Percentiles rank a stretch among this genome's conserved stretches.
phyloP scores from a whole-genome alignment of 805 yeast species.

The Cyberlindnera bimundalis region DNA sequence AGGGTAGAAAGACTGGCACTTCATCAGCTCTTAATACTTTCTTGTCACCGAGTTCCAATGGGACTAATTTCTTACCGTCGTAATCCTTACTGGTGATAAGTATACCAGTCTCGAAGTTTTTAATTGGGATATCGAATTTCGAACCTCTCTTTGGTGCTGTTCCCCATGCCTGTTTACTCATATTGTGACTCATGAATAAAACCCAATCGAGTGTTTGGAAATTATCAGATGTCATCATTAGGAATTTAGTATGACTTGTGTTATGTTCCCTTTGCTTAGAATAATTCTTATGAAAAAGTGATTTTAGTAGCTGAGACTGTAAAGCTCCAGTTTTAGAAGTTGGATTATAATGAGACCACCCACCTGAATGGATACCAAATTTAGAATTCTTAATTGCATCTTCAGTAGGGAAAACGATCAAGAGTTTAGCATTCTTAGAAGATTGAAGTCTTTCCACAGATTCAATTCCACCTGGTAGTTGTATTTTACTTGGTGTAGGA shows the following conservation, averaged over 20 bases:
- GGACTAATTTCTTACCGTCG: conserved; percentile 33
- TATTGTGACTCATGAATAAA: conserved; percentile 68
- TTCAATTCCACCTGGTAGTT: conserved; percentile 15
- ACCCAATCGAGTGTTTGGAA: conserved; percentile 61
- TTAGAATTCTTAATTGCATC: conserved; percentile 37
- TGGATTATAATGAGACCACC: conserved; percentile 45
- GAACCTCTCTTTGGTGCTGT: conserved; percentile 23
- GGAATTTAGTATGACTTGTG: conserved; percentile 69
- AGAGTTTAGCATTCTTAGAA: conserved; percentile 31
- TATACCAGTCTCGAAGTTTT: conserved; percentile 56
- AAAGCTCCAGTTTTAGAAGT: conserved; percentile 23
- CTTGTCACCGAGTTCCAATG: conserved; percentile 40
- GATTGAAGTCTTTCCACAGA: conserved; percentile 25
- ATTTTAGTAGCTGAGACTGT: conserved; percentile 41
- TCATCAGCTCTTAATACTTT: conserved; percentile 11
- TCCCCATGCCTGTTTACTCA: conserved; percentile 85
- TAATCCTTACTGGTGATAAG: conserved; percentile 35
- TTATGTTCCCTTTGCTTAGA: conserved; percentile 28
- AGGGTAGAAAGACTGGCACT: conserved; percentile 45
- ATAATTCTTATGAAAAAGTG: conserved; percentile 33
- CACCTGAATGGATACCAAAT: conserved; percentile 47
- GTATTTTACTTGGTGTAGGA: conserved; percentile 4
- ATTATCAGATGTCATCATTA: conserved; percentile 50
- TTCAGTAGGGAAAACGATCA: conserved; percentile 43
- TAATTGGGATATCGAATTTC: conserved; percentile 30